Base-by-base conservation (phyloP, 2,329 filamentous ascomycete species). In the Colletotrichum sojae region DNA sequence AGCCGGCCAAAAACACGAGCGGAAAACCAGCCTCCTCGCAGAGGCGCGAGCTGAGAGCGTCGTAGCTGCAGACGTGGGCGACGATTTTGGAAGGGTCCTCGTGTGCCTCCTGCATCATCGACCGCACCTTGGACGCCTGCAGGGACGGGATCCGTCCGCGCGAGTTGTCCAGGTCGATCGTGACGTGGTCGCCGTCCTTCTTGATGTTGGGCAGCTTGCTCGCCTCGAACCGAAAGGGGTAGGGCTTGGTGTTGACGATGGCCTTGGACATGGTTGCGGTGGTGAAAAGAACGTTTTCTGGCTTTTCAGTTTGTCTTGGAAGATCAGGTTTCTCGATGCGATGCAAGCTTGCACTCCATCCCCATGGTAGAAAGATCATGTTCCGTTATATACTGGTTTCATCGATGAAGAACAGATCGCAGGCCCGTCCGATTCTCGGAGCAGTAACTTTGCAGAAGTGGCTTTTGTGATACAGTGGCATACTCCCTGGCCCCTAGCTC, bases 21-120 rank as follows among this genome's bases (percentile, higher is more conserved):
- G 83, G 83, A 54, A 85, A 85, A 0, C 83, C 83, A 1, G 83
- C 81, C 70, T 85, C 81, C 63, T 85, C 80, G 6, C 81, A 78
- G 0, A 86, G 74, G 0, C 82, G 79, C 2, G 83, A 83, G 22
- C 78, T 81, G 0, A 85, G 75, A 0, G 77, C 82, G 43, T 85
- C 83, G 52, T 85, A 84, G 53, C 76, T 79, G 70, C 82, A 84
- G 22, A 76, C 75, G 51, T 81, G 79, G 1, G 83, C 83, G 5
- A 85, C 59, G 51, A 85, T 84, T 67, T 84, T 85, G 5, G 74
- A 75, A 1, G 81, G 78, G 59, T 84, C 80, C 0, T 73, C 65
- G 45, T 80, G 76, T 0, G 82, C 79, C 63, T 84, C 81, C 15
- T 79, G 72, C 73, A 83, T 80, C 76, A 83, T 76, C 5, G 46